A percentile compares a stretch with the other conserved stretches of the same genome.
These are phyloP conservation scores for Sugiyamaella mastotermitis DNA, from an alignment of 805 yeast genomes.

Conservation along the genomic window DNA sequence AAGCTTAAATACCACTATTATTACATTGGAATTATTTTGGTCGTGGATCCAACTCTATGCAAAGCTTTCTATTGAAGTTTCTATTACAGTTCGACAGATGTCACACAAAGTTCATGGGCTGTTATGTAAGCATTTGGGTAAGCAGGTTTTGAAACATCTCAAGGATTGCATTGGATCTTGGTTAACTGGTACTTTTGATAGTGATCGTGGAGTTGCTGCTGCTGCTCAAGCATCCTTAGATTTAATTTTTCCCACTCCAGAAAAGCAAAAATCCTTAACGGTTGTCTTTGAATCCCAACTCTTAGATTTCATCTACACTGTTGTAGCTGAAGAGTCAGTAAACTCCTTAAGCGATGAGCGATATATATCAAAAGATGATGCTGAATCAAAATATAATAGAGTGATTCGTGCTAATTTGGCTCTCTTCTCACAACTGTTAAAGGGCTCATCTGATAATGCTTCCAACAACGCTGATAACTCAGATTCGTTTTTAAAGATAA, in stretches of 20 bases:
- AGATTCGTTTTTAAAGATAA: conserved; percentile 29
- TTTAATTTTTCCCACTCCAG: conserved; percentile 50
- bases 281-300: conserved; percentile 50
- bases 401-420: conserved; percentile 45
- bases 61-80: conserved; percentile 65
- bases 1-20: background rate
- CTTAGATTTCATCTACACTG: conserved; percentile 47
- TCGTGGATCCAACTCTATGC: conserved; percentile 73
- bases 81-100: conserved; percentile 54
- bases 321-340: conserved; percentile 50
- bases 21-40: background rate
- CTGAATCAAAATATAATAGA: conserved; percentile 56
- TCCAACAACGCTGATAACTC: background rate
- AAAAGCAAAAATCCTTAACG: conserved; percentile 55
- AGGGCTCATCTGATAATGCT: conserved; percentile 1
- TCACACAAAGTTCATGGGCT: conserved; percentile 62
- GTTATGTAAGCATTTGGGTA: conserved; percentile 46
- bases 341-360: conserved; percentile 72
- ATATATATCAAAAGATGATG: conserved; percentile 59
- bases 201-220: conserved; percentile 54
- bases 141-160: conserved; percentile 56
- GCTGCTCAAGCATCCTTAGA: conserved; percentile 44
- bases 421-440: conserved; percentile 37
- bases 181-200: conserved; percentile 65
- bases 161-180: conserved; percentile 69